Evolutionary conservation across 2,329 filamentous ascomycete species (phyloP).

Genomic region (Atkinsonella texensis): DNA sequence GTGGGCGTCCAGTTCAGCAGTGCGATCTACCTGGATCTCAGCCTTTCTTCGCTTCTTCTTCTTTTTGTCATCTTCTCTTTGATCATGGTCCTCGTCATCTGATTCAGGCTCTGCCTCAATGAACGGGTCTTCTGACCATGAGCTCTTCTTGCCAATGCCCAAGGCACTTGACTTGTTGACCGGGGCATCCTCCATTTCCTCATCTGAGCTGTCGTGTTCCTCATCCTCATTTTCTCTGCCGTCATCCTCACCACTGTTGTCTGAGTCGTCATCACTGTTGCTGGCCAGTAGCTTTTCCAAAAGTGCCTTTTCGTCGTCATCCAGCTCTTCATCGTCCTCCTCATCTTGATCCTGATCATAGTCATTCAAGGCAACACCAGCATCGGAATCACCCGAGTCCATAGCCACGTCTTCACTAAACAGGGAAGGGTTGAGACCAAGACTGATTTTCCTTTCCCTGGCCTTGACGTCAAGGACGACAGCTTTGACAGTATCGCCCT

Average conservation of each 20-base stretch:
- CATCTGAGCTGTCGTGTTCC: constrained; percentile 23
- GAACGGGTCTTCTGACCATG: constrained; percentile 69
- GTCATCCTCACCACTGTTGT: constrained; percentile 21
- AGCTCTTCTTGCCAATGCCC: constrained; percentile 60
- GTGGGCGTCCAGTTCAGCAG: constrained; percentile 78
- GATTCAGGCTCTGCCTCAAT: constrained; percentile 45
- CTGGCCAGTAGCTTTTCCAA: constrained; percentile 31
- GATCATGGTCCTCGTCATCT: constrained; percentile 21
- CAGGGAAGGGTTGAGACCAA: constrained; percentile 87
- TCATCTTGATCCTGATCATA: constrained; percentile 37
- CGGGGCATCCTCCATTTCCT: constrained; percentile 29
- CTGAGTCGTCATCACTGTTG: constrained; percentile 31
- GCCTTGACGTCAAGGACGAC: constrained; percentile 69
- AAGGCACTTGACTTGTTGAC: constrained; percentile 21
- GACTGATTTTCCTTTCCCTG: constrained; percentile 67
- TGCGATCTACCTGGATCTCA: constrained; percentile 75
- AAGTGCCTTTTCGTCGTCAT: constrained; percentile 18
- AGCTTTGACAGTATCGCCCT: constrained; percentile 89
- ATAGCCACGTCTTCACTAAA: constrained; percentile 53
- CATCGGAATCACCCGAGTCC: constrained; percentile 34
- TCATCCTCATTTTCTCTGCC: constrained; percentile 30
- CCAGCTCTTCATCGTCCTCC: constrained; percentile 37
- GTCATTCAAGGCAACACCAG: constrained; percentile 32
- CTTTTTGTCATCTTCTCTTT: constrained; percentile 21
- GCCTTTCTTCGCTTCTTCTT: constrained; percentile 61